Evolutionary conservation across 2,329 filamentous ascomycete species (phyloP), one percentile per base, ranked within the genome.

Genomic region (Capronia americana): DNA sequence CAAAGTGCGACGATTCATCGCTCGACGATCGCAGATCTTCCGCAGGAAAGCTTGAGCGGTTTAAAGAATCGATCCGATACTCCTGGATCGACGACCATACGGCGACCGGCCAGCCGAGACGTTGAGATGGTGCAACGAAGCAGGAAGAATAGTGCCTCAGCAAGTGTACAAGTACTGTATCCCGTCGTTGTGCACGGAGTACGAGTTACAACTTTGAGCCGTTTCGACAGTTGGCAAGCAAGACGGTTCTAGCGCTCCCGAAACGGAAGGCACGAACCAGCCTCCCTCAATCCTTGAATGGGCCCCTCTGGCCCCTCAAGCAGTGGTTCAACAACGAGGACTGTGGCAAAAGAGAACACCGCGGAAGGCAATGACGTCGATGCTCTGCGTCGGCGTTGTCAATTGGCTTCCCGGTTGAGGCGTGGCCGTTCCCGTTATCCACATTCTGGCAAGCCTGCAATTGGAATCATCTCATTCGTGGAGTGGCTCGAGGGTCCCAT

Each of bases 41-140:
- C 23, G 23, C 48, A 51, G 20, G 20, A 51, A 51, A 51, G 48
- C 48, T 51, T 51, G 48, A 51, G 48, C 23, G 23, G 48, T 6
- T 44, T 5, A 14, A 14, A 50, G 23, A 23, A 10, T 51, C 48
- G 48, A 23, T 51, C 48, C 48, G 24, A 20, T 44, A 17, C 8
- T 17, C 20, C 48, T 24, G 24, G 48, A 51, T 51, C 48, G 48
- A 12, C 23, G 48, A 51, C 48, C 48, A 23, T 51, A 14, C 20
- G 10, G 48, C 20, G 48, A 20, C 48, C 48, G 48, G 14, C 7
- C 20, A 44, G 5, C 38, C 17, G 38, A 44, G 38, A n/a, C 38
- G 14, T 41, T 6, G 38, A 41, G 38, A 41, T 41, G 38, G 14
- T 17, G 14, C 6, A 17, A 17, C 38, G 38, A 44, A 44, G 17